Base-by-base conservation (phyloP, 1,284 basidiomycete genomes). In the Austroboletus sp. region DNA sequence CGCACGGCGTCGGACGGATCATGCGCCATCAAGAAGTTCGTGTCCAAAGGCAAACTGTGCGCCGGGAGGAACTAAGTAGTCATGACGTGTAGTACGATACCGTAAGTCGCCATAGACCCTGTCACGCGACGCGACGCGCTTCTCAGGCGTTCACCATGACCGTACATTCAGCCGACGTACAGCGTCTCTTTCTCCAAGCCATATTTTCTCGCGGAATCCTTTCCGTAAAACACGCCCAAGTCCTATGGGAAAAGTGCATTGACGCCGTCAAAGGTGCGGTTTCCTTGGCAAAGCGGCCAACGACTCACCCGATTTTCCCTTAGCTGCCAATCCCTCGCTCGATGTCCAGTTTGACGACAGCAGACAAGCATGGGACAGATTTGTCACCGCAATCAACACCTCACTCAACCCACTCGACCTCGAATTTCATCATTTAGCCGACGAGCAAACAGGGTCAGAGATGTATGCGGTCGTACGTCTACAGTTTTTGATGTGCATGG, bases 181-280 rank as follows among this genome's bases (percentile, higher is more conserved):
- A 80, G 51, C 76, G 80, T 26, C 72, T 91, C 35, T 90, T 87
- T 55, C 72, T 90, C 9, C 88, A 91, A 52, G 78, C 82, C 0
- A 66, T 87, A 19, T 67, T 91, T 26, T 87, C 85, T 23, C 74
- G 88, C 17, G 73, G 80, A 16, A 66, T 79, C 6, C 60, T 90
- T 6, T 78, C 85, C 15, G 73, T 73, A 42, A 72, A 72, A 25
- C 71, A 87, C 2, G 85, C 82, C 0, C 70, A 77, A 42, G 66
- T 71, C 35, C 69, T 91, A 17, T 87, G 83, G 78, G 65, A 70
- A 53, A 82, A 79, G 60, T 85, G 76, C 55, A 68, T 79, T 16
- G 74, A 77, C 23, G 77, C 78, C 3, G 79, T 87, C 30, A 74
- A 76, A 70, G 75, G 85, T 76, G 10, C 30, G 3, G 11, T 26